Evolutionary conservation across 495 filamentous ascomycete species (phyloP).

Genomic region (Penicillium silybi): DNA sequence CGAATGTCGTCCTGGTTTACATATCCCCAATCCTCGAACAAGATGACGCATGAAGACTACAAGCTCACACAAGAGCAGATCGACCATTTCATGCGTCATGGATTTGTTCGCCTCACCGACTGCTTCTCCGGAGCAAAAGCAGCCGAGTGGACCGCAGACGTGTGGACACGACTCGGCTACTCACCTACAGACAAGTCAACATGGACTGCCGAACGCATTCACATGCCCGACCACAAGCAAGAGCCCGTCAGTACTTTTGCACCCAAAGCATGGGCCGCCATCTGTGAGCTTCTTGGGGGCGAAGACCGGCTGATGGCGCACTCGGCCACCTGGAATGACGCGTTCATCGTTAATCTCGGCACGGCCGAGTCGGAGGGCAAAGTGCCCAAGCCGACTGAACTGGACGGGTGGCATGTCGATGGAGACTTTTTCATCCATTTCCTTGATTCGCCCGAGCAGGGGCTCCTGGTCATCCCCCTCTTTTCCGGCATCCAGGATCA

Average conservation of each 20-base stretch:
- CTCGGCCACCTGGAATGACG: constrained; percentile 61
- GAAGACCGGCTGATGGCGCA: constrained; percentile 50
- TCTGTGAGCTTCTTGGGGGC: constrained; percentile 67
- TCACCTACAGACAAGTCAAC: constrained; percentile 62
- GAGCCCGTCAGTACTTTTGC: constrained; percentile 57
- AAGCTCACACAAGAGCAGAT: constrained; percentile 57
- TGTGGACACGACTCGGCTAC: constrained; percentile 70
- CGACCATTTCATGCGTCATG: constrained; percentile 61
- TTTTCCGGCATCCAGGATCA: constrained; percentile 60
- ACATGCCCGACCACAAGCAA: constrained; percentile 59
- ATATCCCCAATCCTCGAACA: background rate
- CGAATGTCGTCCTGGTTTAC: background rate
- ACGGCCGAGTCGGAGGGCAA: constrained; percentile 51
- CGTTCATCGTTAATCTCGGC: constrained; percentile 71
- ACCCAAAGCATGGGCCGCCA: constrained; percentile 65
- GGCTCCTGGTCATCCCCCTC: constrained; percentile 63
- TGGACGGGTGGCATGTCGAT: constrained; percentile 70
- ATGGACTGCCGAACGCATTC: constrained; percentile 56
- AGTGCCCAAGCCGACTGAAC: constrained; percentile 42
- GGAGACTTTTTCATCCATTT: constrained; percentile 76
- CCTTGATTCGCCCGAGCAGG: constrained; percentile 71
- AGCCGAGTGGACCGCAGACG: constrained; percentile 48
- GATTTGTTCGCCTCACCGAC: constrained; percentile 56
- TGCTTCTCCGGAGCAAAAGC: constrained; percentile 64
- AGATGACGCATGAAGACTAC: constrained; percentile 3